Evolutionary conservation across 2,329 filamentous ascomycete genomes (phyloP), one percentile per base, ranked within the genome.

Genomic region (Alternaria hordeiaustralica): DNA sequence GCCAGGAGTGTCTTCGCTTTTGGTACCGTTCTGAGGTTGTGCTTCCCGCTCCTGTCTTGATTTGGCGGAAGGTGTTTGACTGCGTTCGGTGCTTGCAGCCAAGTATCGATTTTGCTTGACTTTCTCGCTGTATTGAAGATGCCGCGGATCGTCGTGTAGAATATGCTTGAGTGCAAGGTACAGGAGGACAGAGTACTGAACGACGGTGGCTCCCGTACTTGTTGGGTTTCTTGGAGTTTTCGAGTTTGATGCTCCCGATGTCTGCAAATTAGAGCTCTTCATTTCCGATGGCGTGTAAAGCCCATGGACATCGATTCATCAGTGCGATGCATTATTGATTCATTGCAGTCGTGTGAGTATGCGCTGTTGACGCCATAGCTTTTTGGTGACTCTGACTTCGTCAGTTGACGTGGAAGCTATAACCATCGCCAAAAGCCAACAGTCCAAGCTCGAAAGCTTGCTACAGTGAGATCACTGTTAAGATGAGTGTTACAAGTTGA

Each of bases 121-220:
- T 36, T 60, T 58, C 46, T 55, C 59, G 13, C 25, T 45, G 41
- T 50, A 58, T 15, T 60, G 49, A 28, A 63, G 18, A 59, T 67
- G 62, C 5, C 59, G 59, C 25, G 64, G 61, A n/a, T 56, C n/a
- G 26, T 64, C 43, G 25, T 58, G 55, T 11, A 67, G 53, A 33
- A 70, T 36, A 44, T 67, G 55, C 25, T 60, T 60, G 13, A 66
- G 25, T 25, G 60, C 65, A 44, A 64, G 54, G 18, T 66, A 58
- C 36, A 61, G 15, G 20, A 69, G 44, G 41, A 67, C 50, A 26
- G 51, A 51, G 41, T 50, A 58, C 11, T 66, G 36, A 12, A 20
- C 49, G 47, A 55, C 28, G 5, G 61, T 60, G n/a, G 47, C 36
- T 13, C 43, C 45, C 3, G 51, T 44, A 51, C 53, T 59, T 4